A percentile compares a stretch with the other conserved stretches of the same genome.
Evolutionary conservation across 1,139 yeast species (phyloP).

Genomic region (Hanseniaspora uvarum): DNA sequence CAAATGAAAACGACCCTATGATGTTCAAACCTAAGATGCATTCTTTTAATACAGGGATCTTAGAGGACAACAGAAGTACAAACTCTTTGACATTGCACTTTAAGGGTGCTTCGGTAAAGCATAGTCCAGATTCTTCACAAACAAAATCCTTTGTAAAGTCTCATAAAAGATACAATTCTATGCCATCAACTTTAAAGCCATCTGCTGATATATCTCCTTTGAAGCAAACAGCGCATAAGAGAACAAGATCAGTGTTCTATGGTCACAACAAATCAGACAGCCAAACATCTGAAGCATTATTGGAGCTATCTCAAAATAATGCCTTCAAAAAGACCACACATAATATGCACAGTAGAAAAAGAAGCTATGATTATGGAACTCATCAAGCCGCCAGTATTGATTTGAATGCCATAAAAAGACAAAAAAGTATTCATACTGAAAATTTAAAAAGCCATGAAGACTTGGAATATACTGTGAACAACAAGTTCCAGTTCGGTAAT

Average conservation of each 20-base stretch:
- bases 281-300: constrained; percentile 11
- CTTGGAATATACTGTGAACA: constrained; percentile 10
- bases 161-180: constrained; percentile 24
- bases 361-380: constrained; percentile 8
- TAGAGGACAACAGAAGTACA: not conserved
- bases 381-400: not conserved
- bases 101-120: constrained; percentile 2
- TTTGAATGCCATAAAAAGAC: not conserved
- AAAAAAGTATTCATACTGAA: not conserved
- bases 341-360: constrained; percentile 5
- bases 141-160: constrained; percentile 10
- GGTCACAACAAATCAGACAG: not conserved
- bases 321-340: not conserved
- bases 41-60: not conserved
- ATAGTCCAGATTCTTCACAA: constrained; percentile 2
- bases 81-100: not conserved
- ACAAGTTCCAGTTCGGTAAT: constrained; percentile 14
- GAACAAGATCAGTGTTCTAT: not conserved
- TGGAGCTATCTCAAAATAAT: constrained; percentile 4
- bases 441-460: not conserved
- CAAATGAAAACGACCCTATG: not conserved
- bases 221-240: not conserved
- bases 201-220: constrained; percentile 11
- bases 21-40: constrained; percentile 5
- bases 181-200: constrained; percentile 22